Base-by-base conservation (phyloP, 176 grass and related monocot species). In the Calamus simplicifolius region DNA sequence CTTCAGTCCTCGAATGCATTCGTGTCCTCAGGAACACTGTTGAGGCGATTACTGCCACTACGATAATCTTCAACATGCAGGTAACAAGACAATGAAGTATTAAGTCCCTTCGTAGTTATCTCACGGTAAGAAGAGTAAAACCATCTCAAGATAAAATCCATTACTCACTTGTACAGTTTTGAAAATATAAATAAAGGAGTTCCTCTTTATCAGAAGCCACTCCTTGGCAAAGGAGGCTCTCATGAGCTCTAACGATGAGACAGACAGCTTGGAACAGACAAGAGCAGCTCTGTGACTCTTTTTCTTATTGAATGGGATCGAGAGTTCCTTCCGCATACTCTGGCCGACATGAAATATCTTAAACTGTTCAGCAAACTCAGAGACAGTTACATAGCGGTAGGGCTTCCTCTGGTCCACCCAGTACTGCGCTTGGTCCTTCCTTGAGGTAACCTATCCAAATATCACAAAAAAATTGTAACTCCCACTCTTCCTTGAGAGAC, bases 131-230 rank as follows among this genome's bases (percentile, higher is more conserved):
- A 38, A 38, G 35, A 12, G 35, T 38, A 38, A 38, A 38, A 38
- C 35, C 35, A 38, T 38, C 35, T 38, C 35, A 38, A 38, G 35
- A 38, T 38, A 38, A 12, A 38, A 38, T 38, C 1, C 5, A 2
- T 38, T 38, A 38, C 35, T 12, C 43, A 98, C 93, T 81, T 88
- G 87, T 67, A 92, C 63, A 19, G 88, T 88, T 64, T 92, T 98
- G 75, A 87, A 88, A 59, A 98, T 78, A 70, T 98, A 98, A 26
- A 98, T 84, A 49, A 98, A 88, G 13, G 93, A 92, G 69, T 98
- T 98, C 58, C 93, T 81, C 73, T 89, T 92, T 65, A 98, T 98
- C 29, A 98, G 93, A 28, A 98, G 93, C 93, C 87, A 98, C 55
- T 98, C 93, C 71, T 98, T 98, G 69, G 72, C 72, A 58, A 92